Percentiles rank a stretch among this genome's conserved stretches.
Evolutionary conservation across 495 filamentous ascomycete genomes (phyloP).

Genomic region (Aspergillus avenaceus): DNA sequence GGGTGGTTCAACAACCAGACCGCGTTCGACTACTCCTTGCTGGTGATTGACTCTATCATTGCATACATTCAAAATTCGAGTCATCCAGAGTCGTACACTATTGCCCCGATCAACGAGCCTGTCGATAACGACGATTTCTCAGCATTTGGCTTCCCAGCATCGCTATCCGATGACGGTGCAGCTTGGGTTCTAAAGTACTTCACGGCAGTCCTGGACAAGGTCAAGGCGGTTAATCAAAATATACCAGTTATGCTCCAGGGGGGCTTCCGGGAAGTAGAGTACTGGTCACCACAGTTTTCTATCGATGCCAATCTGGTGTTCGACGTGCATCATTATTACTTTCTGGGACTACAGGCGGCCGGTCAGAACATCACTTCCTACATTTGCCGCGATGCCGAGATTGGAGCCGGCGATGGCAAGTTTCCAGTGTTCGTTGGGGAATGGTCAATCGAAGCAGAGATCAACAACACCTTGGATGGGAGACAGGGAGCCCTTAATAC

Average conservation of each 20-base stretch:
- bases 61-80: slow-evolving; percentile 22
- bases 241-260: slow-evolving; percentile 30
- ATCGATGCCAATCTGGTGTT: slow-evolving; percentile 23
- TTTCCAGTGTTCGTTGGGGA: slow-evolving; percentile 30
- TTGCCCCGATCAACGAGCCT: slow-evolving; percentile 29
- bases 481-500: slow-evolving; percentile 16
- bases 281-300: slow-evolving; percentile 21
- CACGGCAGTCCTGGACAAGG: slow-evolving; percentile 16
- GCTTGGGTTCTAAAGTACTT: slow-evolving; percentile 25
- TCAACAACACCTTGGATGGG: slow-evolving; percentile 17
- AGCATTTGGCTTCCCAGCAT: slow-evolving; percentile 24
- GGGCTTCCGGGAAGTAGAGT: slow-evolving; percentile 21
- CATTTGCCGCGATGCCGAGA: slow-evolving; percentile 18
- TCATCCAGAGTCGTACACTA: slow-evolving; percentile 21
- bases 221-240: slow-evolving; percentile 11
- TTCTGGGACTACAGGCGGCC: slow-evolving; percentile 18
- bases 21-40: slow-evolving; percentile 22
- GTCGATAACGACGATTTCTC: slow-evolving; percentile 22
- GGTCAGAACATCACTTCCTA: slow-evolving; percentile 17
- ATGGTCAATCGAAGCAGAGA: slow-evolving; percentile 25
- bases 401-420: slow-evolving; percentile 18
- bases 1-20: slow-evolving; percentile 29
- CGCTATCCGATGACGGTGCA: slow-evolving; percentile 22
- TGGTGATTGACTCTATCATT: slow-evolving; percentile 22
- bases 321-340: slow-evolving; percentile 29